phyloP scores from a whole-genome alignment of 2,329 filamentous ascomycete genomes.

The Huntiella moniliformis region DNA sequence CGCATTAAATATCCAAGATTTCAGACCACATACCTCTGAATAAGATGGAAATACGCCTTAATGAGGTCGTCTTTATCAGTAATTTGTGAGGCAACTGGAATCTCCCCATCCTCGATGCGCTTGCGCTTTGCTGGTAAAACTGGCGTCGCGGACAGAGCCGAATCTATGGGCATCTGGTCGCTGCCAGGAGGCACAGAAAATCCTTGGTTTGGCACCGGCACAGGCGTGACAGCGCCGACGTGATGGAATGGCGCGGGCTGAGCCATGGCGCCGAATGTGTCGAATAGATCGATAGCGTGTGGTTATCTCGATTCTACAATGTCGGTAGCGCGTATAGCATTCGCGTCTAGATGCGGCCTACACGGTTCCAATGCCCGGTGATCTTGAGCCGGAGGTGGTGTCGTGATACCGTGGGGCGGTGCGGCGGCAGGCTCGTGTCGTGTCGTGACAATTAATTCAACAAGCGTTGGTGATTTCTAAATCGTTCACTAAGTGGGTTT shows the following conservation, averaged over 20 bases:
- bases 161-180: constrained; percentile 9
- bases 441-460: too few species aligned
- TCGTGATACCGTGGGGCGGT: too few species aligned
- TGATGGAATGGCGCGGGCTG: constrained; percentile 22
- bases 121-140: constrained; percentile 34
- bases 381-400: too few species aligned
- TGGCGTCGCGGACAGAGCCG: constrained; percentile 7
- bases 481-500: too few species aligned
- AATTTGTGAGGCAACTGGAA: background rate
- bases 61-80: constrained; percentile 20
- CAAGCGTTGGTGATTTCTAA: too few species aligned
- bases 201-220: constrained; percentile 7
- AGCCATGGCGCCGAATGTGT: constrained; percentile 19
- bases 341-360: background rate
- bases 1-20: background rate
- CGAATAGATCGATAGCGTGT: too few species aligned
- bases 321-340: background rate
- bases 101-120: constrained; percentile 29
- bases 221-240: constrained; percentile 20
- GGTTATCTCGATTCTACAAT: too few species aligned
- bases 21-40: constrained; percentile 21
- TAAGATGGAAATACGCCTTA: constrained; percentile 21
- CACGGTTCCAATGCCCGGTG: too few species aligned
- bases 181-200: background rate
- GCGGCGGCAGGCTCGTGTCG: too few species aligned